These are phyloP conservation scores for Mycena belliarum DNA, from an alignment of 768 basidiomycete genomes.

Conservation along the genomic window DNA sequence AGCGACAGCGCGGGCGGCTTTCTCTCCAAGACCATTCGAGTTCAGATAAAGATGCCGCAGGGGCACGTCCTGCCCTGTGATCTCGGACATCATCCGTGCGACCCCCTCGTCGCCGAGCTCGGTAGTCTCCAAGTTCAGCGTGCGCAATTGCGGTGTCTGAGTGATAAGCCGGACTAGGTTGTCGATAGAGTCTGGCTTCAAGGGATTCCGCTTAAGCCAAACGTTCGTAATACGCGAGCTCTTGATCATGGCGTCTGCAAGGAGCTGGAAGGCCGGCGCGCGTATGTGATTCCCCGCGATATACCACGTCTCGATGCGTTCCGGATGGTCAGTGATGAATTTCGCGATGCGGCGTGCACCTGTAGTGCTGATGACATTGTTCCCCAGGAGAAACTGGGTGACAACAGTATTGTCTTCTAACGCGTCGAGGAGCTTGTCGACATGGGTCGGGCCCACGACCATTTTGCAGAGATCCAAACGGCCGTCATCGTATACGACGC, in stretches of 20 bases:
- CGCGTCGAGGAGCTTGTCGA: slow-evolving; percentile 20
- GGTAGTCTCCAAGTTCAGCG: slow-evolving; percentile 21
- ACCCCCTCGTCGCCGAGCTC: slow-evolving; percentile 19
- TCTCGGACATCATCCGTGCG: slow-evolving; percentile 2
- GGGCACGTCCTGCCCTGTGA: slow-evolving; percentile 7
- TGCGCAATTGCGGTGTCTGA: slow-evolving; percentile 15
- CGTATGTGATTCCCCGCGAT: slow-evolving; percentile 19
- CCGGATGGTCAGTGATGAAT: slow-evolving; percentile 17
- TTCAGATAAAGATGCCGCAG: slow-evolving; percentile 20
- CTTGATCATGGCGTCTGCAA: slow-evolving; percentile 20
- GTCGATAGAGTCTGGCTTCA: slow-evolving; percentile 10
- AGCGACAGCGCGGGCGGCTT: slow-evolving; percentile 16
- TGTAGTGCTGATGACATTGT: slow-evolving; percentile 20
- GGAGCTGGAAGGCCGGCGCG: slow-evolving; percentile 9
- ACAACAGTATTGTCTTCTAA: slow-evolving; percentile 16
- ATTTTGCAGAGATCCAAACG: slow-evolving; percentile 24
- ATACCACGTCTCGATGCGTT: slow-evolving; percentile 23
- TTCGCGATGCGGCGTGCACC: slow-evolving; percentile 20
- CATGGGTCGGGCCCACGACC: slow-evolving; percentile 21
- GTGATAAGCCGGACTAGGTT: slow-evolving; percentile 18
- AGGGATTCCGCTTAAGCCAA: slow-evolving; percentile 24
- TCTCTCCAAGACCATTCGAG: slow-evolving; percentile 16
- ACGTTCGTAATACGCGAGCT: slow-evolving; percentile 15
- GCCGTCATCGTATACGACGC: slow-evolving; percentile 21
- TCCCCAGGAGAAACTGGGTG: slow-evolving; percentile 21